Conservation (phyloP, 2,329 filamentous ascomycete species). For the Neoarthrinium moseri region DNA sequence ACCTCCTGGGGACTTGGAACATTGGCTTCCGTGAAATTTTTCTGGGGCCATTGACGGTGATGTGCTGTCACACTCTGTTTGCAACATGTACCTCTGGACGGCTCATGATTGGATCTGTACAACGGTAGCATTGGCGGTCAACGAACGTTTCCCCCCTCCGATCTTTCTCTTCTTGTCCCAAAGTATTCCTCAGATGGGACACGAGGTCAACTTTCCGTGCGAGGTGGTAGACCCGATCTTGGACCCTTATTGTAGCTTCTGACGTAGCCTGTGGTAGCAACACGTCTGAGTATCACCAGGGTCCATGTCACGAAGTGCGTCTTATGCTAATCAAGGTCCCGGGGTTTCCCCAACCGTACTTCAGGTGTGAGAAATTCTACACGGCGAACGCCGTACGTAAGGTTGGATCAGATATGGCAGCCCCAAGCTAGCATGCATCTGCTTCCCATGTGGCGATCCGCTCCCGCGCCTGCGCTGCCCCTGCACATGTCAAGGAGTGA, state of each 20-base stretch:
- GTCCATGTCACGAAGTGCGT: background rate
- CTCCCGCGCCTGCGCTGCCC: conserved; percentile 14
- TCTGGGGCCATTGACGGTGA: no score
- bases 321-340: background rate
- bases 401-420: no score
- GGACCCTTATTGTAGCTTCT: no score
- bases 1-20: no score
- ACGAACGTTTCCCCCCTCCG: background rate
- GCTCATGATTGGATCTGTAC: background rate
- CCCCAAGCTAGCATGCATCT: no score
- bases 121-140: background rate
- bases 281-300: background rate
- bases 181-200: no score
- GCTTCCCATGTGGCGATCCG: conserved; percentile 19
- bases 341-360: no score
- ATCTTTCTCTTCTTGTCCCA: background rate
- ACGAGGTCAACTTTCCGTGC: no score
- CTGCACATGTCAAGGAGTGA: conserved; percentile 18
- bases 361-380: background rate
- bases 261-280: no score
- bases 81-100: background rate
- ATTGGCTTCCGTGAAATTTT: no score
- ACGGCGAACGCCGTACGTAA: no score
- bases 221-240: no score
- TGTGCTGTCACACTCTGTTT: background rate